These are phyloP conservation scores for Trichoderma sp. DNA, from an alignment of 2,329 filamentous ascomycete genomes.

Conservation along the genomic window DNA sequence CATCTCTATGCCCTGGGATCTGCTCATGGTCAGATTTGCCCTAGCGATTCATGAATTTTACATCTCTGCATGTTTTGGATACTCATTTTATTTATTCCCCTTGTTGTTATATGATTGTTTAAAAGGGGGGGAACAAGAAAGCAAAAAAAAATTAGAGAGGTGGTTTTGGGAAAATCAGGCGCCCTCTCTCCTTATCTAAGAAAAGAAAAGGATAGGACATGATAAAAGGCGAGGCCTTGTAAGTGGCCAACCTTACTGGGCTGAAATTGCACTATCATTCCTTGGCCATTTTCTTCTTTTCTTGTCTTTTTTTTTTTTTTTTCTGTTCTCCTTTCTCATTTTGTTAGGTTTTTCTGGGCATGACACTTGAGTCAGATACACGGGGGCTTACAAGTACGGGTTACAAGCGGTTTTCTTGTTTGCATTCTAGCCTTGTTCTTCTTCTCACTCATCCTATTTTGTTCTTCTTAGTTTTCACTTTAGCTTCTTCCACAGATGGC, in stretches of 20 bases:
- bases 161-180: background rate
- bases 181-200: background rate
- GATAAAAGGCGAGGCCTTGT: background rate
- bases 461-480: background rate
- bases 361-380: background rate
- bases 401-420: background rate
- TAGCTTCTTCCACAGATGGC: background rate
- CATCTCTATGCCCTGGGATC: background rate
- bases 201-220: background rate
- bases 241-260: background rate
- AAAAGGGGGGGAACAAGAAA: background rate
- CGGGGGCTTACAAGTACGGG: background rate
- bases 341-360: background rate
- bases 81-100: background rate
- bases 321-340: background rate
- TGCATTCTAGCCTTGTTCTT: background rate
- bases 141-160: background rate
- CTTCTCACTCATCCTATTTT: background rate
- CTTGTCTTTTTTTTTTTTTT: background rate
- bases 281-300: background rate
- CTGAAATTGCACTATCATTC: conserved; percentile 6
- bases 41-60: background rate
- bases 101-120: background rate
- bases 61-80: background rate
- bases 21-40: background rate